Percentiles rank a stretch among this genome's conserved stretches.
Conservation (phyloP, 345 rosid genomes). For the Bruguiera parviflora region DNA sequence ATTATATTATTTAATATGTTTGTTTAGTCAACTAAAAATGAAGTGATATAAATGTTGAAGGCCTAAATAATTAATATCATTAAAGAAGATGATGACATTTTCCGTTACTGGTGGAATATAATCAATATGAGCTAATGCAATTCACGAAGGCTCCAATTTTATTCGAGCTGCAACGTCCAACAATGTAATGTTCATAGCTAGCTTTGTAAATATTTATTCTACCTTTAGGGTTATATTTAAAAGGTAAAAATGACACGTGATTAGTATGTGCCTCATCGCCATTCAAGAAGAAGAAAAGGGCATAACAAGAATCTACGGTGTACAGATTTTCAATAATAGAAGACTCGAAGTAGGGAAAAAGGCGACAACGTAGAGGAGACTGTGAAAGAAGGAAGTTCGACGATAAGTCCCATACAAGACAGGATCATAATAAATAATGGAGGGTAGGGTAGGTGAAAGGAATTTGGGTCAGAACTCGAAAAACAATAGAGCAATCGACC, state of each 20-base stretch:
- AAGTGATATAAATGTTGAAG: background rate
- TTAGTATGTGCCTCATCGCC: too few species aligned
- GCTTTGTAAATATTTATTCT: too few species aligned
- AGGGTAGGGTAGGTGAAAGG: constrained; percentile 30
- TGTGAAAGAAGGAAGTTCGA: constrained; percentile 9
- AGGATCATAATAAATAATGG: constrained; percentile 7
- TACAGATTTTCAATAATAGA: background rate
- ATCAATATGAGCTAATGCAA: background rate
- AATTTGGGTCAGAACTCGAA: constrained; percentile 22
- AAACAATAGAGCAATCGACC: constrained; percentile 39
- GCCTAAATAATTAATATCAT: background rate
- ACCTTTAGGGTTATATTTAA: too few species aligned
- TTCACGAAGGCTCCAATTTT: too few species aligned
- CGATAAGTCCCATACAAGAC: constrained; percentile 10
- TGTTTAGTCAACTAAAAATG: too few species aligned
- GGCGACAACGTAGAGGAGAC: background rate
- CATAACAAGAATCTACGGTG: background rate
- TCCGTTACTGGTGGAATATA: background rate
- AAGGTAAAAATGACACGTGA: too few species aligned
- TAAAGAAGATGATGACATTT: background rate
- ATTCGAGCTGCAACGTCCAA: too few species aligned
- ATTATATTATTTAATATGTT: too few species aligned
- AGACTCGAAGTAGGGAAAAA: background rate
- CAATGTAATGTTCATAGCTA: too few species aligned
- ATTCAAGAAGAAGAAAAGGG: background rate